Percentiles rank a stretch among this genome's conserved stretches.
phyloP scores from a whole-genome alignment of 2,329 filamentous ascomycete species.

The Talaromyces sp. region DNA sequence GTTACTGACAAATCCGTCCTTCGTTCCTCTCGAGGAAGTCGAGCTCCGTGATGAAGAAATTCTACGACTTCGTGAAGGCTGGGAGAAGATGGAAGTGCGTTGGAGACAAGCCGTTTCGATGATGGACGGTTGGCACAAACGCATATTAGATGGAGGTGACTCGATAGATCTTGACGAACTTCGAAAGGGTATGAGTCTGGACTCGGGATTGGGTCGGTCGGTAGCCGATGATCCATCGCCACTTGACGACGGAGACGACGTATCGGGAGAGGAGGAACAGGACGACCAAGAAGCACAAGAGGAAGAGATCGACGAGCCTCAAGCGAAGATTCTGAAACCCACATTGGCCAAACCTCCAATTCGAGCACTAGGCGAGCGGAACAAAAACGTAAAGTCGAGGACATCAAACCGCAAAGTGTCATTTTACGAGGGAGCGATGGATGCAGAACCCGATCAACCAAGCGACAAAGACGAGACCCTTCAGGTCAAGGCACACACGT shows the following conservation, averaged over 20 bases:
- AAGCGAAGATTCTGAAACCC: constrained; percentile 20
- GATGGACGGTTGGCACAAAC: constrained; percentile 87
- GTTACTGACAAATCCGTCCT: constrained; percentile 90
- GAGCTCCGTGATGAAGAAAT: constrained; percentile 92
- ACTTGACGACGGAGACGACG: constrained; percentile 34
- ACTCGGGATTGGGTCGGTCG: constrained; percentile 31
- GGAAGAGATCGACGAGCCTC: constrained; percentile 19
- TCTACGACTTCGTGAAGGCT: constrained; percentile 73
- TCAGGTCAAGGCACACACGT: constrained; percentile 35
- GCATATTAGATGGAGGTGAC: constrained; percentile 58
- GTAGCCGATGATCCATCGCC: constrained; percentile 31
- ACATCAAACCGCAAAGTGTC: constrained; percentile 39
- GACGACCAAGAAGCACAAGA: constrained; percentile 27
- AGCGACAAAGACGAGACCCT: constrained; percentile 37
- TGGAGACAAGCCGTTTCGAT: constrained; percentile 88
- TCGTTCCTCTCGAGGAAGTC: constrained; percentile 92
- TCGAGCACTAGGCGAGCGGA: constrained; percentile 38
- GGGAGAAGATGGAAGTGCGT: constrained; percentile 88
- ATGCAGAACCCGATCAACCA: constrained; percentile 26
- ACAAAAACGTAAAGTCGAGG: constrained; percentile 35
- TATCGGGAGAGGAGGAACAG: constrained; percentile 27
- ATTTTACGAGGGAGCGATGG: constrained; percentile 36
- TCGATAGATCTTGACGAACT: constrained; percentile 46
- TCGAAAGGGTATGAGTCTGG: constrained; percentile 45
- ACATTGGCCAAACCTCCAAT: constrained; percentile 24